Percentiles rank a stretch among this genome's conserved stretches.
These are phyloP conservation scores for Sequoiadendron giganteum DNA, from an alignment of 75 land plant species.

Conservation along the genomic window DNA sequence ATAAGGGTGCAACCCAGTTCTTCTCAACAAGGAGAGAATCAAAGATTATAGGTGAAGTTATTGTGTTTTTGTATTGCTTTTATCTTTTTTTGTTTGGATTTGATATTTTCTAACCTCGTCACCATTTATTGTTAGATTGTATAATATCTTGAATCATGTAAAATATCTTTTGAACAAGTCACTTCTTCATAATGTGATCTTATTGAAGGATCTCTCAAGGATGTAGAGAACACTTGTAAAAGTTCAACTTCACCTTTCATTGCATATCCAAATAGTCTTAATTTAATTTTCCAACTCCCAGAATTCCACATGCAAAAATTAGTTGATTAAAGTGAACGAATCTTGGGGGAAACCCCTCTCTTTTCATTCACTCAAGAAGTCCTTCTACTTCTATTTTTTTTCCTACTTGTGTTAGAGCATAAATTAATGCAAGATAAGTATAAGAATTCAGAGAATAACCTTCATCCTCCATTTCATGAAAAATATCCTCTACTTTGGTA, in stretches of 20 bases:
- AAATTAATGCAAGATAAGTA: constrained; percentile 64
- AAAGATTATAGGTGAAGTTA: too few relatives aligned
- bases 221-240: too few relatives aligned
- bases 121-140: constrained; percentile 89
- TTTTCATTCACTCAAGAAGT: constrained; percentile 42
- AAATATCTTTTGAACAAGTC: constrained; percentile 94
- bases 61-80: too few relatives aligned
- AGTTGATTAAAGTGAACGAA: constrained; percentile 55
- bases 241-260: too few relatives aligned
- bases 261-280: too few relatives aligned
- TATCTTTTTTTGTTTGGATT: too few relatives aligned
- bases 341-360: constrained; percentile 35
- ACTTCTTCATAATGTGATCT: constrained; percentile 97
- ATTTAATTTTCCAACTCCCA: too few relatives aligned
- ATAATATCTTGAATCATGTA: constrained; percentile 96
- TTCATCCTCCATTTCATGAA: constrained; percentile 46
- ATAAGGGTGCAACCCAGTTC: too few relatives aligned
- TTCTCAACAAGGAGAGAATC: too few relatives aligned
- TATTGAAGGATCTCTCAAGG: too few relatives aligned
- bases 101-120: neutral
- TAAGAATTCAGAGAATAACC: constrained; percentile 45
- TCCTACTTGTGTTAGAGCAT: constrained; percentile 35
- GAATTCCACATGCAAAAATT: constrained; percentile 29
- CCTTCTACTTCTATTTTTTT: constrained; percentile 51
- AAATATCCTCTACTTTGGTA: constrained; percentile 51